Evolutionary conservation across 805 yeast genomes (phyloP), one percentile per base, ranked within the genome.

Genomic region (Yamadazyma nakazawae): DNA sequence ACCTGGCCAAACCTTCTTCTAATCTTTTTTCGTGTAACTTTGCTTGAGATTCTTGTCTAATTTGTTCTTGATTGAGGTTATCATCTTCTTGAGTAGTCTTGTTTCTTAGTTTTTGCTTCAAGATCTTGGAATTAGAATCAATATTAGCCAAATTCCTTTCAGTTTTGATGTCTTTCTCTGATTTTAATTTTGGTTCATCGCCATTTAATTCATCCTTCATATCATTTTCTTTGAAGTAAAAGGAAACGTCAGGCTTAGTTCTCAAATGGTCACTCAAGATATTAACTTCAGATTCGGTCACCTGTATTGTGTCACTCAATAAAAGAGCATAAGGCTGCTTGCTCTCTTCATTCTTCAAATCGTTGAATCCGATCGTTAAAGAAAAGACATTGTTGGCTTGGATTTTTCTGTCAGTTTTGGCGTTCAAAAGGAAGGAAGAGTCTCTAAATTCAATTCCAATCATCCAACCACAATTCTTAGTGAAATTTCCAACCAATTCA

Each of bases 361-460:
- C 80, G 53, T 75, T 79, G 64, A 90, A 87, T 1, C 97, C 97
- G 50, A 91, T 67, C 2, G 88, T 81, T 48, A 92, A 67, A 37
- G 88, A 81, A 45, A 89, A 76, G 17, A 88, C 82, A 56, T 88
- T 83, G 36, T 91, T 92, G 49, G 82, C 85, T 48, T 76, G 76
- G 42, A 92, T 68, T 18, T 63, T 67, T 54, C 92, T 75, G 34
- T 84, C 86, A 62, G 81, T 85, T 58, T 87, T 90, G 21, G 79
- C 75, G 59, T 85, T 87, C 45, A 92, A 70, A 14, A 89, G 74
- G 53, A 87, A 80, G 2, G 84, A 70, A 0, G 91, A 76, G 63
- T 90, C 97, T 66, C 96, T 79, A 60, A 88, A 88, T 59, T 89
- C 97, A 51, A 92, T 77, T 49, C 98, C 98, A 47, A 88, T 84